phyloP scores from a whole-genome alignment of 2,329 filamentous ascomycete genomes.

The Neofusicoccum parvum region DNA sequence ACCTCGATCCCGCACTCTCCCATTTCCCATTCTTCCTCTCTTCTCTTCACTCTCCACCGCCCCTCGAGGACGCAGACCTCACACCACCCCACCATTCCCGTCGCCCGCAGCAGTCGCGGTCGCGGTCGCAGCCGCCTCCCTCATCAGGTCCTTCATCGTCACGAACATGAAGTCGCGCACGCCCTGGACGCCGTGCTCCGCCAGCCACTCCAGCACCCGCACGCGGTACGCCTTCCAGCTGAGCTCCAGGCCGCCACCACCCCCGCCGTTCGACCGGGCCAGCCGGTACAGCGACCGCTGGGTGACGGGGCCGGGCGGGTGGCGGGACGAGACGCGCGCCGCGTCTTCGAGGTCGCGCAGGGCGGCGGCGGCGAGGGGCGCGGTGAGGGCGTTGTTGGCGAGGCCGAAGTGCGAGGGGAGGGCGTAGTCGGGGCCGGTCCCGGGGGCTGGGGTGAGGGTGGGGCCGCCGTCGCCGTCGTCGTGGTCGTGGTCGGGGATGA shows the following conservation, averaged over 20 bases:
- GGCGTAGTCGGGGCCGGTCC: conserved; percentile 41
- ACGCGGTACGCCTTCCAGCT: conserved; percentile 74
- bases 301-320: conserved; percentile 30
- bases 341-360: conserved; percentile 51
- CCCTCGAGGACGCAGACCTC: no score
- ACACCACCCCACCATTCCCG: no score
- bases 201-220: conserved; percentile 69
- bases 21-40: not conserved
- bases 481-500: conserved; percentile 41
- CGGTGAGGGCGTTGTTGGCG: conserved; percentile 49
- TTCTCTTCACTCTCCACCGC: no score
- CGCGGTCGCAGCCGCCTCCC: not conserved
- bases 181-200: conserved; percentile 64
- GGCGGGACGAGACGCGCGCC: not conserved
- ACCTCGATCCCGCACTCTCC: not conserved
- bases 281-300: conserved; percentile 41
- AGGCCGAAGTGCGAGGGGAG: conserved; percentile 50
- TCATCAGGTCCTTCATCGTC: conserved; percentile 61
- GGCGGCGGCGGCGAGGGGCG: conserved; percentile 49
- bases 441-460: conserved; percentile 45
- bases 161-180: conserved; percentile 74
- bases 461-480: conserved; percentile 30
- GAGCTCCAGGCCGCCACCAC: conserved; percentile 52
- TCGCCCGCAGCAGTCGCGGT: not conserved
- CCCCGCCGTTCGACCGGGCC: conserved; percentile 58